phyloP scores from a whole-genome alignment of 2,329 filamentous ascomycete species.

The Nothophaeocryptopus gaeumannii region DNA sequence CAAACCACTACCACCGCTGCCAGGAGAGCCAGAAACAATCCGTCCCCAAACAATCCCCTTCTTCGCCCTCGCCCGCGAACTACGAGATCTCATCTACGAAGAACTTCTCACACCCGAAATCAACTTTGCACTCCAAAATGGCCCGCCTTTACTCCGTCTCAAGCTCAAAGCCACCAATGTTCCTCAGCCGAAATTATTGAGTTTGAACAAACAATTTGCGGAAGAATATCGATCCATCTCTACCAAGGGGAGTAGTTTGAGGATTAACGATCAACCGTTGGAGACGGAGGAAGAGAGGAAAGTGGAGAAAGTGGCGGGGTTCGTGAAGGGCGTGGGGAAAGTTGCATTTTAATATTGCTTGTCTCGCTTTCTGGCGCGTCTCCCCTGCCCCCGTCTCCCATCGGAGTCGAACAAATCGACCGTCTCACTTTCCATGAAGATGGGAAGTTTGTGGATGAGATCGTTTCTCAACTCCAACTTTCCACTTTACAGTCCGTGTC shows the following conservation, averaged over 20 bases:
- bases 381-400: not conserved
- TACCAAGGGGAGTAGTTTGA: not conserved
- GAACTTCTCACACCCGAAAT: not conserved
- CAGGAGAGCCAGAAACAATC: not conserved
- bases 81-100: conserved; percentile 13
- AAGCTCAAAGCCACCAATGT: conserved; percentile 1
- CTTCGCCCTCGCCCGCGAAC: conserved; percentile 12
- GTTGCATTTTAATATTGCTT: conserved; percentile 5
- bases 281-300: no score
- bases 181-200: not conserved
- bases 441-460: conserved; percentile 2
- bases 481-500: not conserved
- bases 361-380: conserved; percentile 1
- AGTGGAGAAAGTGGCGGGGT: no score
- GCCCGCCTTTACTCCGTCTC: not conserved
- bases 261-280: conserved; percentile 3
- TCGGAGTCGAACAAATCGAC: not conserved
- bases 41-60: not conserved
- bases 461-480: not conserved
- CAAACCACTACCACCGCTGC: no score
- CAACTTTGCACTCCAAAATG: not conserved
- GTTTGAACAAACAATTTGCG: conserved; percentile 7
- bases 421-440: not conserved
- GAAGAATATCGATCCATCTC: conserved; percentile 8
- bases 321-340: not conserved